Percentiles rank a stretch among this genome's conserved stretches.
Evolutionary conservation across 2,329 filamentous ascomycete species (phyloP).

Genomic region (Colletotrichum horii): DNA sequence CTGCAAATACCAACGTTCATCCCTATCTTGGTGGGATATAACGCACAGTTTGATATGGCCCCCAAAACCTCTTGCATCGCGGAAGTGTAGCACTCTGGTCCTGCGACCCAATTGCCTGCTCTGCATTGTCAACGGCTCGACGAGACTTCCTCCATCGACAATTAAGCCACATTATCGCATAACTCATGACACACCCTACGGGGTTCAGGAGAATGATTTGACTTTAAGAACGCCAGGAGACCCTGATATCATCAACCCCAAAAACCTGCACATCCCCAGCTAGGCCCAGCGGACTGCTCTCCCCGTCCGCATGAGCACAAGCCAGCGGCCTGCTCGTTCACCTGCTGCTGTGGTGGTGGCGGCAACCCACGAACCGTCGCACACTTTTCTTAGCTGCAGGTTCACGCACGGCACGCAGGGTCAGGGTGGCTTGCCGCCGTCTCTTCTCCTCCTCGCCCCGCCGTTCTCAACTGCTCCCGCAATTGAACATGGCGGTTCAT

Average conservation of each 20-base stretch:
- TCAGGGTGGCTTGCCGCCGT: constrained; percentile 13
- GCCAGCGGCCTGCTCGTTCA: background rate
- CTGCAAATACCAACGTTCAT: background rate
- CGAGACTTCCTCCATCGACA: background rate
- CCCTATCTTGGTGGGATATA: background rate
- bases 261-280: background rate
- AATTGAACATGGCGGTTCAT: background rate
- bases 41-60: background rate
- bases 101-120: background rate
- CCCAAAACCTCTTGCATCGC: background rate
- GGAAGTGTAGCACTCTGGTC: background rate
- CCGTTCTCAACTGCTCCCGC: background rate
- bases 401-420: constrained; percentile 1
- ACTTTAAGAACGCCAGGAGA: background rate
- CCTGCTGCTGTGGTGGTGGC: background rate
- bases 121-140: background rate
- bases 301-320: background rate
- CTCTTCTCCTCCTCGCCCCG: background rate
- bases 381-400: constrained; percentile 5
- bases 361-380: background rate
- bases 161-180: background rate
- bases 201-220: background rate
- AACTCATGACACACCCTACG: background rate
- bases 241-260: background rate
- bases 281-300: background rate